Evolutionary conservation across 768 basidiomycete genomes (phyloP).

Genomic region (Crepidotus variabilis): DNA sequence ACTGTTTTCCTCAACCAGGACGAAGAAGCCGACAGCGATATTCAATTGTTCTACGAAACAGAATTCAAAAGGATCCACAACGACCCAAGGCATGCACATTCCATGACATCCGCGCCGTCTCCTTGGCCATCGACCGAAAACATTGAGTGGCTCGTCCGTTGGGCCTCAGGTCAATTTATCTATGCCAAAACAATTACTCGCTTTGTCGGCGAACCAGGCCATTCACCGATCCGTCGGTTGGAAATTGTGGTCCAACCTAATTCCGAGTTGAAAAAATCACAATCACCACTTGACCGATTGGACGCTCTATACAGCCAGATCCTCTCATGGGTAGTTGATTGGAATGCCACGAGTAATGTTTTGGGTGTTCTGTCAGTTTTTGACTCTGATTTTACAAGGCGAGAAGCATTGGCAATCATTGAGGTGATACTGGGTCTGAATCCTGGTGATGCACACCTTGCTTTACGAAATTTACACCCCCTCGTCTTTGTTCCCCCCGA

Average conservation of each 20-base stretch:
- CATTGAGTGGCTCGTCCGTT: constrained; percentile 8
- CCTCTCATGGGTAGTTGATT: background rate
- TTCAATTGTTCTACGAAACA: constrained; percentile 5
- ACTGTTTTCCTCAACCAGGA: constrained; percentile 4
- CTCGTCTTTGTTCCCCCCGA: background rate
- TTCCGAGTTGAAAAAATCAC: background rate
- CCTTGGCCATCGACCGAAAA: constrained; percentile 10
- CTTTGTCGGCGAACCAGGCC: constrained; percentile 7
- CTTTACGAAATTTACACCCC: background rate
- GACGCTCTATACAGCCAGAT: constrained; percentile 14
- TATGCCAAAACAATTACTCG: constrained; percentile 11
- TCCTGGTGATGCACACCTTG: background rate
- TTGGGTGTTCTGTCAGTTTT: background rate
- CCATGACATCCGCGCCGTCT: background rate
- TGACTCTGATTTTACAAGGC: background rate
- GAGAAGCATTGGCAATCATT: background rate
- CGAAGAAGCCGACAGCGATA: constrained; percentile 8
- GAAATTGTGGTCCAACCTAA: constrained; percentile 8
- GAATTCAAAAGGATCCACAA: constrained; percentile 5
- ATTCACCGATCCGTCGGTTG: constrained; percentile 9
- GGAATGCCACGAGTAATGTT: background rate
- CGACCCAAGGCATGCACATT: constrained; percentile 1
- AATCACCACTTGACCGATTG: constrained; percentile 11
- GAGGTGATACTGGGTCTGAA: background rate
- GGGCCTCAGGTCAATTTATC: constrained; percentile 18